Evolutionary conservation across 2,329 filamentous ascomycete genomes (phyloP).

Genomic region (Gaeumannomyces sp.): DNA sequence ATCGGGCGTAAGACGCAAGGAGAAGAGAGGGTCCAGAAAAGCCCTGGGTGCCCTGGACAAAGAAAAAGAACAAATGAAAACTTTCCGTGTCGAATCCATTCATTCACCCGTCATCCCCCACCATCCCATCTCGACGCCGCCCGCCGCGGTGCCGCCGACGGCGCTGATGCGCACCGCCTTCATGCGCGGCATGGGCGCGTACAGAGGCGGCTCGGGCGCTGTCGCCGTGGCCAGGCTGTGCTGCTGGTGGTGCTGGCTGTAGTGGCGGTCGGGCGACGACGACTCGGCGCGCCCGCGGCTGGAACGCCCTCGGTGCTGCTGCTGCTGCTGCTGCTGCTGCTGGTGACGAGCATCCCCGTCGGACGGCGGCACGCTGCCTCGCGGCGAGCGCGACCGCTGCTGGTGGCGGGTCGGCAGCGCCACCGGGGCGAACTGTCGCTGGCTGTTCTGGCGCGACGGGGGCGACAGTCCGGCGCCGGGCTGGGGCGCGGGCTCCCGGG

Average conservation of each 20-base stretch:
- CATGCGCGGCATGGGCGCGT: slow-evolving; percentile 23
- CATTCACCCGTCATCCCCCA: slow-evolving; percentile 22
- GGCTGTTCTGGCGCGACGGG: background rate
- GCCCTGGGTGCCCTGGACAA: no score
- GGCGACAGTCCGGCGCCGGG: background rate
- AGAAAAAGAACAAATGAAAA: background rate
- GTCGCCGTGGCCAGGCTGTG: slow-evolving; percentile 8
- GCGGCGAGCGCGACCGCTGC: background rate
- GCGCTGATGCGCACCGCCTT: slow-evolving; percentile 30
- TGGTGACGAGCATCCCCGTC: no score
- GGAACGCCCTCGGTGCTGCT: no score
- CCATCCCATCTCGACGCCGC: slow-evolving; percentile 21
- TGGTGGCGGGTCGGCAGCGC: no score
- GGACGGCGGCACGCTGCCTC: no score
- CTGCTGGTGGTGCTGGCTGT: background rate
- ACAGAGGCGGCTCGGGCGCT: slow-evolving; percentile 17
- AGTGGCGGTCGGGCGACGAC: background rate
- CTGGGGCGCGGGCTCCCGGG: no score
- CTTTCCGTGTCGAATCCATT: background rate
- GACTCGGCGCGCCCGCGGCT: no score
- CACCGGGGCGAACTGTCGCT: background rate
- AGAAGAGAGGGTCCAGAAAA: no score
- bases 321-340: no score
- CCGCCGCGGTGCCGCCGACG: slow-evolving; percentile 20
- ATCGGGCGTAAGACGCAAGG: no score